These are phyloP conservation scores for Saraca asoca DNA, from an alignment of 331 rosid species.

Conservation along the genomic window DNA sequence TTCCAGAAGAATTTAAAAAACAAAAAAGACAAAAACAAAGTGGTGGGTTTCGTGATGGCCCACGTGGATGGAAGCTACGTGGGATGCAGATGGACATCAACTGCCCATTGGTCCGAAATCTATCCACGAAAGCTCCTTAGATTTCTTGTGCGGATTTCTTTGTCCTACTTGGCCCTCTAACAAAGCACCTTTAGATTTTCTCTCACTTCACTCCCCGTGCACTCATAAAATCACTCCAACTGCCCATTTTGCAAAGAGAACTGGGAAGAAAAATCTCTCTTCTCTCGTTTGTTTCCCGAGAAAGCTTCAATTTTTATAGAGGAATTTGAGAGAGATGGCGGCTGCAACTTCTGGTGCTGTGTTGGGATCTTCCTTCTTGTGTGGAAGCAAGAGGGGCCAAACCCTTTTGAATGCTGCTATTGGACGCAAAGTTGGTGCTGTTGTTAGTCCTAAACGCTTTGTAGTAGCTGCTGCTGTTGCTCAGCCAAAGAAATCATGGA, in stretches of 20 bases:
- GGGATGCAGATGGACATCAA: conserved; percentile 17
- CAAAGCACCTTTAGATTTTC: conserved; percentile 45
- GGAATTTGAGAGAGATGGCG: conserved; percentile 57
- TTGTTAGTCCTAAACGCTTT: conserved; percentile 46
- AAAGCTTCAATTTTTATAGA: background rate
- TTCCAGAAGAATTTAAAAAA: no score
- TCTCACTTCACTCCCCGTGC: conserved; percentile 17
- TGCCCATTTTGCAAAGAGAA: conserved; percentile 17
- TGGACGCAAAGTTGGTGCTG: conserved; percentile 38
- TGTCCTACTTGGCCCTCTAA: conserved; percentile 62
- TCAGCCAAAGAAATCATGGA: conserved; percentile 80
- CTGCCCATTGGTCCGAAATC: conserved; percentile 81
- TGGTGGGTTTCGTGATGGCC: conserved; percentile 29
- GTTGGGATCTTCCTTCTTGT: conserved; percentile 76
- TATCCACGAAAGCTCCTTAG: conserved; percentile 61
- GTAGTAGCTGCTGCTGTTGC: conserved; percentile 67
- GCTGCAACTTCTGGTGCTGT: conserved; percentile 89
- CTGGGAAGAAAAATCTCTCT: conserved; percentile 12
- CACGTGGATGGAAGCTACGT: conserved; percentile 64
- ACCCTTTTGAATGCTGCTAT: conserved; percentile 51
- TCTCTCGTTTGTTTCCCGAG: background rate
- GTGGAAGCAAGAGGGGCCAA: conserved; percentile 74
- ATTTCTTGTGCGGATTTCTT: conserved; percentile 70
- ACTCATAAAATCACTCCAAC: conserved; percentile 34
- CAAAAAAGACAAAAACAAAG: conserved; percentile 26